Percentiles rank a stretch among this genome's conserved stretches.
These are phyloP conservation scores for Fusarium drepaniforme DNA, from an alignment of 2,329 filamentous ascomycete genomes.

Conservation along the genomic window DNA sequence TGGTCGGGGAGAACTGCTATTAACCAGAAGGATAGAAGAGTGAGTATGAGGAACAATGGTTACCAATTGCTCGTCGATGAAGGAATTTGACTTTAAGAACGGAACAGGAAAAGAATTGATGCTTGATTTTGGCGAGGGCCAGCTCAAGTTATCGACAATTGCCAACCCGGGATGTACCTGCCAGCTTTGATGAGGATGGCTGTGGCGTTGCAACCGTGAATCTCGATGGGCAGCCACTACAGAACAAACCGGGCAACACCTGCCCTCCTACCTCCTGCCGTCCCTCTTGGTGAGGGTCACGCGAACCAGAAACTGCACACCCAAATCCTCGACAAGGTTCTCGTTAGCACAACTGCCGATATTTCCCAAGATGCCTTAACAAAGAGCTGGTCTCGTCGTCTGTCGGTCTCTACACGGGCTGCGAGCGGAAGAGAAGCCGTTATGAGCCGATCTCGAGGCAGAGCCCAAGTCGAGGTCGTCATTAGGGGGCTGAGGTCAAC, in stretches of 20 bases:
- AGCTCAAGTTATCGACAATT: not conserved
- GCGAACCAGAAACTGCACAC: not conserved
- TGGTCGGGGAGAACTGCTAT: not conserved
- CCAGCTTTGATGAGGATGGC: not conserved
- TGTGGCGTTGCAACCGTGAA: conserved; percentile 10
- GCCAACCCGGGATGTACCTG: not conserved
- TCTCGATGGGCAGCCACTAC: conserved; percentile 24
- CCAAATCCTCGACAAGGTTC: not conserved
- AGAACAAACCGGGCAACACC: conserved; percentile 2
- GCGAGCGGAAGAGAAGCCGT: conserved; percentile 3
- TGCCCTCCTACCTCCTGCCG: not conserved
- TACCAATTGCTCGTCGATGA: not conserved
- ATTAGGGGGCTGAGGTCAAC: conserved; percentile 23
- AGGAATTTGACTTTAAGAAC: not conserved
- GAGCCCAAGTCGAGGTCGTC: conserved; percentile 37
- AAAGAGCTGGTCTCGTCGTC: not conserved
- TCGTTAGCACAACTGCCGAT: not conserved
- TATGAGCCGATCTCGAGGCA: conserved; percentile 24
- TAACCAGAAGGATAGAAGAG: not conserved
- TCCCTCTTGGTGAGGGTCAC: conserved; percentile 1
- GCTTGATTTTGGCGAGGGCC: not conserved
- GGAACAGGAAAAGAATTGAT: conserved; percentile 1
- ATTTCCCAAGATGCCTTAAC: conserved; percentile 4
- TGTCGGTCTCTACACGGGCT: not conserved
- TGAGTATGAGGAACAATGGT: not conserved